Conservation (phyloP, 2,329 filamentous ascomycete genomes). For the Neonectria punicea region DNA sequence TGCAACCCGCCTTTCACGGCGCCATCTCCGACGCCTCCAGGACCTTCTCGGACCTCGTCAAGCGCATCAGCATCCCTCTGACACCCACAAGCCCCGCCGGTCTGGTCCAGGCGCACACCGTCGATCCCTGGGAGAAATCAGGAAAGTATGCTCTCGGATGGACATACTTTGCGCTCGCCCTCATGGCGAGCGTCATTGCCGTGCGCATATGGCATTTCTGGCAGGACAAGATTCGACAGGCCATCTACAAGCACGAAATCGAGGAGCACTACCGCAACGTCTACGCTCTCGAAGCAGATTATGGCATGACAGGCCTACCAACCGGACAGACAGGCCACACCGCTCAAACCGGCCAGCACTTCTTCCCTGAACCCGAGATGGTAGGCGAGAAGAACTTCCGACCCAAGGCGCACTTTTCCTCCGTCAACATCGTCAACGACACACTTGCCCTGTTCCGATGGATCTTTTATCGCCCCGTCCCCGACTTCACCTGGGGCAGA, state of each 20-base stretch:
- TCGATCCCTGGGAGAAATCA: conserved; percentile 83
- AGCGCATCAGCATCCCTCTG: conserved; percentile 69
- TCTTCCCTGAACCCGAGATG: conserved; percentile 74
- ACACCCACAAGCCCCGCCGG: conserved; percentile 69
- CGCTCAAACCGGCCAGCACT: conserved; percentile 69
- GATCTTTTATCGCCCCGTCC: conserved; percentile 89
- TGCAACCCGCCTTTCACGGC: conserved; percentile 46
- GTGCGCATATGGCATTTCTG: conserved; percentile 88
- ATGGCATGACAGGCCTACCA: conserved; percentile 56
- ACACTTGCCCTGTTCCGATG: conserved; percentile 85
- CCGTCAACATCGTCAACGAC: conserved; percentile 79
- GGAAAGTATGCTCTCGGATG: conserved; percentile 89
- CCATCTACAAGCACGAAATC: conserved; percentile 85
- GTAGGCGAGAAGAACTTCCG: conserved; percentile 66
- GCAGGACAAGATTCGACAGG: conserved; percentile 92
- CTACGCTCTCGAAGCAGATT: conserved; percentile 62
- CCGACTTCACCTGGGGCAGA: conserved; percentile 75
- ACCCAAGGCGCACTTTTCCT: conserved; percentile 79
- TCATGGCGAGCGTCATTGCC: conserved; percentile 74
- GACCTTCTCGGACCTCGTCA: conserved; percentile 54
- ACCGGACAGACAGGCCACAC: conserved; percentile 64
- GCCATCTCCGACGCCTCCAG: conserved; percentile 48
- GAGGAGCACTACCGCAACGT: conserved; percentile 70
- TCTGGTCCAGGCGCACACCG: conserved; percentile 68
- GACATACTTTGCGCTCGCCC: conserved; percentile 84